phyloP scores from a whole-genome alignment of 2,329 filamentous ascomycete genomes.

The Aspergillus sp. region DNA sequence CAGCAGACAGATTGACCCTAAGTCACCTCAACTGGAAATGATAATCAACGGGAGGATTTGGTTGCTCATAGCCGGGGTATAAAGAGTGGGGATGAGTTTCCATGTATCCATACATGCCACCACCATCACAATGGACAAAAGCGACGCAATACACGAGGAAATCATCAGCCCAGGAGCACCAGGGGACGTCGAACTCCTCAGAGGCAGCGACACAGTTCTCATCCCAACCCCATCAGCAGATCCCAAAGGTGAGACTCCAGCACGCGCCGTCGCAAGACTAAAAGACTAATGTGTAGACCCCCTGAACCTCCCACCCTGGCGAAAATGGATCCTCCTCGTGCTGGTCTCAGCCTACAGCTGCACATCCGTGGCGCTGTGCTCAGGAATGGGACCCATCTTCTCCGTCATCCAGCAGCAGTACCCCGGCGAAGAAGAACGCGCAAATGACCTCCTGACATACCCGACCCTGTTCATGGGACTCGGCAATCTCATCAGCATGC shows the following conservation, averaged over 20 bases:
- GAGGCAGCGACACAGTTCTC: constrained; percentile 5
- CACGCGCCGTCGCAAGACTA: too few species aligned
- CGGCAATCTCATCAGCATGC: constrained; percentile 13
- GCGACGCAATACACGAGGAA: background rate
- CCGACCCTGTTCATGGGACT: constrained; percentile 14
- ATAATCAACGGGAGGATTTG: too few species aligned
- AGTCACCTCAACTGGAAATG: too few species aligned
- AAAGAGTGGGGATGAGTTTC: background rate
- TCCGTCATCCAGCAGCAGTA: constrained; percentile 6
- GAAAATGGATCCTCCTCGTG: constrained; percentile 8
- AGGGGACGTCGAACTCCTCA: constrained; percentile 9
- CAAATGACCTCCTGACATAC: constrained; percentile 14
- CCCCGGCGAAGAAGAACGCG: background rate
- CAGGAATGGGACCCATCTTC: constrained; percentile 13
- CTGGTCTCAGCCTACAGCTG: constrained; percentile 7
- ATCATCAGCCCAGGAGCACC: background rate
- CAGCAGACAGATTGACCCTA: too few species aligned
- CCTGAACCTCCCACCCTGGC: constrained; percentile 10
- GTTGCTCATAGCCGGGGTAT: background rate
- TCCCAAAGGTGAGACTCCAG: constrained; percentile 4
- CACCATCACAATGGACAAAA: background rate
- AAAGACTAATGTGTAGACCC: background rate
- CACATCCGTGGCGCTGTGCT: constrained; percentile 8
- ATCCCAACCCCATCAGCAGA: constrained; percentile 11
- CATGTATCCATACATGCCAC: too few species aligned